Evolutionary conservation across 768 basidiomycete genomes (phyloP).

Genomic region (Psilocybe tampanensis): DNA sequence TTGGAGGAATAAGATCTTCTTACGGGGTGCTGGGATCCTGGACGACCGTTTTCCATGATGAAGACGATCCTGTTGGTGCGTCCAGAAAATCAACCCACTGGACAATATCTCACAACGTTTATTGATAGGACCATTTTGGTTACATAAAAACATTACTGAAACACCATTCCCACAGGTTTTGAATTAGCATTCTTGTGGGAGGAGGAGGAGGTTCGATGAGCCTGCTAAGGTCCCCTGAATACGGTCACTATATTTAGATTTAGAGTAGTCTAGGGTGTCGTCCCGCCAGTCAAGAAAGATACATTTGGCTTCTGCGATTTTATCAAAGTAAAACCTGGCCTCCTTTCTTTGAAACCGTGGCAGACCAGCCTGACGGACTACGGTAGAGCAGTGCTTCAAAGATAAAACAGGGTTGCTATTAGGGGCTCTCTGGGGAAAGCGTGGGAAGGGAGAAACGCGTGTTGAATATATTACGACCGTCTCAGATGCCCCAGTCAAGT

Average conservation of each 20-base stretch:
- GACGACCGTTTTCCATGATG: constrained; percentile 48
- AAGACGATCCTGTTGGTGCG: constrained; percentile 48
- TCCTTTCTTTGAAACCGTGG: too few species aligned
- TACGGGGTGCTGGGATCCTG: constrained; percentile 60
- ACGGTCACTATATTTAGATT: too few species aligned
- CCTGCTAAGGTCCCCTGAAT: too few species aligned
- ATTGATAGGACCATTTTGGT: background rate
- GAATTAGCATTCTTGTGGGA: background rate
- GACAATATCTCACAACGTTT: background rate
- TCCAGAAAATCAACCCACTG: background rate
- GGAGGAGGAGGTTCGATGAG: too few species aligned
- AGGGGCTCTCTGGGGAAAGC: background rate
- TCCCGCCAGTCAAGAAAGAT: too few species aligned
- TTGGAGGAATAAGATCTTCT: constrained; percentile 60
- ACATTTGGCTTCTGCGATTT: too few species aligned
- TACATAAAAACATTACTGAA: background rate
- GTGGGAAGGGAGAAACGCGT: constrained; percentile 1
- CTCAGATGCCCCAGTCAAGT: constrained; percentile 1
- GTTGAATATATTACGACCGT: constrained; percentile 5
- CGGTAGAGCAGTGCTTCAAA: background rate
- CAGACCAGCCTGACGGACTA: too few species aligned
- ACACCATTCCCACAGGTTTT: background rate
- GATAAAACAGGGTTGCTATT: background rate
- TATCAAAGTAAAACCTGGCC: too few species aligned
- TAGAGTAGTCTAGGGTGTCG: too few species aligned